phyloP scores from a whole-genome alignment of 2,329 filamentous ascomycete genomes.

The Leptodontidium sp. region DNA sequence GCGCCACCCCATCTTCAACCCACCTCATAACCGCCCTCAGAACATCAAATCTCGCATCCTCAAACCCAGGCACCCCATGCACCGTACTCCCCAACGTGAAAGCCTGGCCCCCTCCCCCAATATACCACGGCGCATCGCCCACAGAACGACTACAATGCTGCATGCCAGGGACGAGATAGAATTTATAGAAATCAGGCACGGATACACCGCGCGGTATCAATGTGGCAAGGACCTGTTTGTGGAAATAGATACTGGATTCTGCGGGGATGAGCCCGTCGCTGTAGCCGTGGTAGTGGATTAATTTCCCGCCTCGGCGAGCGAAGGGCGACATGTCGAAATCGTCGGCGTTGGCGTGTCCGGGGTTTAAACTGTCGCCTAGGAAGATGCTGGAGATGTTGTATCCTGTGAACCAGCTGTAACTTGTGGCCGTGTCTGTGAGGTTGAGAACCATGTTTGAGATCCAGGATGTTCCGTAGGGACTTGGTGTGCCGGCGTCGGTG shows the following conservation, averaged over 20 bases:
- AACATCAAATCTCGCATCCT: conserved; percentile 54
- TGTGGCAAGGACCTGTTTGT: conserved; percentile 54
- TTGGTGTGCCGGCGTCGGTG: conserved; percentile 22
- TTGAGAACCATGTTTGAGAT: conserved; percentile 28
- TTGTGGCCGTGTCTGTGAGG: conserved; percentile 22
- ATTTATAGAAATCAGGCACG: conserved; percentile 53
- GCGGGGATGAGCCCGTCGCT: conserved; percentile 59
- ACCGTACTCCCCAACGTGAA: conserved; percentile 42
- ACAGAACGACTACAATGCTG: conserved; percentile 53
- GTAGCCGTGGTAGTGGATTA: conserved; percentile 36
- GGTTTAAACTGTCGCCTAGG: conserved; percentile 47
- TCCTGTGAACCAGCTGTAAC: conserved; percentile 49
- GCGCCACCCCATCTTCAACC: conserved; percentile 54
- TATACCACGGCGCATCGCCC: conserved; percentile 53
- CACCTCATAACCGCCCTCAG: conserved; percentile 58
- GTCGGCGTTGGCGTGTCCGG: conserved; percentile 58
- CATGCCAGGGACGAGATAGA: conserved; percentile 60
- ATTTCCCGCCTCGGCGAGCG: conserved; percentile 46
- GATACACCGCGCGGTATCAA: conserved; percentile 51
- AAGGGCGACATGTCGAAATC: conserved; percentile 57
- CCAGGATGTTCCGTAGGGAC: conserved; percentile 23
- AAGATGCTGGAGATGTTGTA: conserved; percentile 51
- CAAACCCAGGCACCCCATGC: conserved; percentile 53
- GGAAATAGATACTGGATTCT: conserved; percentile 60
- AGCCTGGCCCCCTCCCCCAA: conserved; percentile 47